phyloP scores from a whole-genome alignment of 257 asterid species.

The Knoxia roxburghii region DNA sequence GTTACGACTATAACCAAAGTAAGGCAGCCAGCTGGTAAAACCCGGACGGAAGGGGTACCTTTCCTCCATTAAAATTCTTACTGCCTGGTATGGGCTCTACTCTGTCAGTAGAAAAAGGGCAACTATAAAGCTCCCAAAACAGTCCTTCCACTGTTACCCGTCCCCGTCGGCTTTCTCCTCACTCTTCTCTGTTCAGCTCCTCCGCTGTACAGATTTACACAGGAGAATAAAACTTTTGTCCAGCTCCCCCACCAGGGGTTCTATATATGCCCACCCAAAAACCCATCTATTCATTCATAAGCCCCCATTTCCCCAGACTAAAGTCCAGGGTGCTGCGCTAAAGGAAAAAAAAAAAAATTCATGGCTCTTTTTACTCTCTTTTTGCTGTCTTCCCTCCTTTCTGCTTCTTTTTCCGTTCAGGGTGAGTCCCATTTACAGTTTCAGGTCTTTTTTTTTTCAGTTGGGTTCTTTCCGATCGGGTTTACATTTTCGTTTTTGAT shows the following conservation, averaged over 20 bases:
- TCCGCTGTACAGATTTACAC: too few species aligned
- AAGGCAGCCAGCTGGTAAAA: too few species aligned
- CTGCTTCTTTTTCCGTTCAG: constrained; percentile 9
- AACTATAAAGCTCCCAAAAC: not conserved
- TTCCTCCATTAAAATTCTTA: too few species aligned
- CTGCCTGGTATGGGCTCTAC: too few species aligned
- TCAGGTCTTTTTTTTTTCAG: not conserved
- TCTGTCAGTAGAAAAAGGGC: not conserved
- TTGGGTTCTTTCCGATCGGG: not conserved
- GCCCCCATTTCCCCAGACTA: not conserved
- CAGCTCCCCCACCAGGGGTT: not conserved
- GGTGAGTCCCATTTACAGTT: constrained; percentile 11
- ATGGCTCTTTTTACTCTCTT: constrained; percentile 12
- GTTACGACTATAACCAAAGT: too few species aligned
- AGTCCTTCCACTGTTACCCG: not conserved
- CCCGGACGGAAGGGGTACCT: too few species aligned
- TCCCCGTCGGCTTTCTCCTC: not conserved
- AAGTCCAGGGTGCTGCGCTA: not conserved
- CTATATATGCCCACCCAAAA: too few species aligned
- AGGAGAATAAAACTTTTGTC: not conserved
- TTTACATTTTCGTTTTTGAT: not conserved
- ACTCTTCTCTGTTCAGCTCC: not conserved
- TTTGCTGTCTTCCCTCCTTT: not conserved
- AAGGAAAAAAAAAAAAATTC: not conserved
- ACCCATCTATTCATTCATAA: not conserved